phyloP scores from a whole-genome alignment of 164 flowering plant species.

The Annona cherimola region DNA sequence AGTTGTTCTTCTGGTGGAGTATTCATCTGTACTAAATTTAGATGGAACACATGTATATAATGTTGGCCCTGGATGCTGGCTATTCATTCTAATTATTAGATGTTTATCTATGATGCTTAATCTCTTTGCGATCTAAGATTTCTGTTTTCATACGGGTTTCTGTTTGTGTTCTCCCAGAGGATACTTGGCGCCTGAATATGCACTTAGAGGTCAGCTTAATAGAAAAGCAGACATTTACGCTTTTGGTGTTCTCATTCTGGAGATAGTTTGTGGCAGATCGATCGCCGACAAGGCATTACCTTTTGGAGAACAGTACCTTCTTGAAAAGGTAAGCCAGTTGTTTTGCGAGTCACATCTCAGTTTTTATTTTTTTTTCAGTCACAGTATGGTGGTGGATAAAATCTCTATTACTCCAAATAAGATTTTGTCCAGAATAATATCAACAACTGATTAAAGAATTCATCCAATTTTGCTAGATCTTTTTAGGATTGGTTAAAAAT shows the following conservation, averaged over 20 bases:
- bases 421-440: no score
- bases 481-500: no score
- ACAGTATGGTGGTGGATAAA: no score
- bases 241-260: slow-evolving; percentile 87
- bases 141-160: neutral
- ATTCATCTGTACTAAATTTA: no score
- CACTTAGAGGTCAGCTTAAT: slow-evolving; percentile 81
- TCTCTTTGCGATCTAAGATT: neutral
- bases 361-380: no score
- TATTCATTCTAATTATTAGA: neutral
- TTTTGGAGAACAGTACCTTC: slow-evolving; percentile 62
- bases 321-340: slow-evolving; percentile 63
- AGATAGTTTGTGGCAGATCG: slow-evolving; percentile 82
- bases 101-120: neutral
- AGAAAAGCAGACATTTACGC: slow-evolving; percentile 84
- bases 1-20: no score
- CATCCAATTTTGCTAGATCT: no score
- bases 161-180: slow-evolving; percentile 46
- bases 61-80: neutral
- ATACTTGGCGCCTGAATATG: slow-evolving; percentile 97
- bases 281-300: slow-evolving; percentile 59
- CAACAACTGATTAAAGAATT: no score
- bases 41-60: neutral
- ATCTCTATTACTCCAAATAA: no score
- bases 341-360: no score